These are phyloP conservation scores for Amphibolis antarctica DNA, from an alignment of 106 monocot species.

Conservation along the genomic window DNA sequence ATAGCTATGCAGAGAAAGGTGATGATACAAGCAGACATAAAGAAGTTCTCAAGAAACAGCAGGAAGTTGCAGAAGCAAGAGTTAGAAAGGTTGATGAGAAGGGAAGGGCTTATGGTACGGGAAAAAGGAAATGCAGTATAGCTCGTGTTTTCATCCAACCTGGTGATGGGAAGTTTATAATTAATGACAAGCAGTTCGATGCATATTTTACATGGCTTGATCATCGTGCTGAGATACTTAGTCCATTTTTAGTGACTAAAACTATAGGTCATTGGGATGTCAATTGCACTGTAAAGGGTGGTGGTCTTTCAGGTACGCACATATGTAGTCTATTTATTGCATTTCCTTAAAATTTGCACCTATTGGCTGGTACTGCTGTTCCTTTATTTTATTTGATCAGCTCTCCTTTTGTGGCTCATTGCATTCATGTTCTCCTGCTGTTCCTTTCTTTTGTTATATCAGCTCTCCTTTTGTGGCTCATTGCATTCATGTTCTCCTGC, in stretches of 20 bases:
- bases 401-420: too few relatives aligned
- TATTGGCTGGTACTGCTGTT: not conserved
- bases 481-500: too few relatives aligned
- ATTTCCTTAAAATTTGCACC: not conserved
- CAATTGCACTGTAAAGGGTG: slow-evolving; percentile 87
- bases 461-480: too few relatives aligned
- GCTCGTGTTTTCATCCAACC: slow-evolving; percentile 92
- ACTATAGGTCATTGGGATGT: slow-evolving; percentile 85
- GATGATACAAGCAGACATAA: slow-evolving; percentile 59
- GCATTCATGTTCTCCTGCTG: too few relatives aligned
- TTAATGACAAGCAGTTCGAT: slow-evolving; percentile 90
- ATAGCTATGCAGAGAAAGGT: slow-evolving; percentile 47
- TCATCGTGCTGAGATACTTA: slow-evolving; percentile 77
- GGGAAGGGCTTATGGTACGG: slow-evolving; percentile 93
- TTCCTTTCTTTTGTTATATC: too few relatives aligned
- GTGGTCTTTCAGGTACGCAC: slow-evolving; percentile 73
- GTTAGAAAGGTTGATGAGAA: slow-evolving; percentile 85
- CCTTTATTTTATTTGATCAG: not conserved
- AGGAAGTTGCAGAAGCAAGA: slow-evolving; percentile 67
- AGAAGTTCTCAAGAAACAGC: slow-evolving; percentile 60
- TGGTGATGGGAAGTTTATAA: slow-evolving; percentile 68
- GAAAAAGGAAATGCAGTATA: slow-evolving; percentile 84
- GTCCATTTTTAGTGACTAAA: slow-evolving; percentile 75
- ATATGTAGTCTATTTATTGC: not conserved
- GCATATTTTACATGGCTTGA: slow-evolving; percentile 81